Conservation (phyloP, 495 filamentous ascomycete species). For the Aspergillus avenaceus region DNA sequence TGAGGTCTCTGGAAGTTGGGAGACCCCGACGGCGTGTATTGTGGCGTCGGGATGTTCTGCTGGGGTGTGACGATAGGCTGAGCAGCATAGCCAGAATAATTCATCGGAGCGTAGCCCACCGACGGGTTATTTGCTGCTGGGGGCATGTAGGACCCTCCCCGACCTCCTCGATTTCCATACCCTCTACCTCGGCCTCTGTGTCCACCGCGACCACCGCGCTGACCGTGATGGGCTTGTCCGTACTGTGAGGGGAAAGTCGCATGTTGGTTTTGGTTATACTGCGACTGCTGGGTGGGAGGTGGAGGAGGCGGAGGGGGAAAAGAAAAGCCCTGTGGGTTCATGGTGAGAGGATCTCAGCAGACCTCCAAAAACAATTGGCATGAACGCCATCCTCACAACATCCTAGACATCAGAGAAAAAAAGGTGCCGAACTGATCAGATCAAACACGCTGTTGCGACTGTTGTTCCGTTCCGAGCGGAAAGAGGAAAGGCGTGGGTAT, state of each 20-base stretch:
- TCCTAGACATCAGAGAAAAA: conserved; percentile 7
- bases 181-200: conserved; percentile 40
- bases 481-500: conserved; percentile 4
- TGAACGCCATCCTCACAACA: conserved; percentile 21
- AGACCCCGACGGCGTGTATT: conserved; percentile 23
- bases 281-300: conserved; percentile 26
- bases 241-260: conserved; percentile 25
- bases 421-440: conserved; percentile 1
- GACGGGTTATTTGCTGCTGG: conserved; percentile 17
- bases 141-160: conserved; percentile 46
- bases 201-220: conserved; percentile 31
- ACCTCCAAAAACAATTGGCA: conserved; percentile 19
- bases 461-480: conserved; percentile 21
- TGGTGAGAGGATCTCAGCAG: conserved; percentile 23
- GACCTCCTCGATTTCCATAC: conserved; percentile 47
- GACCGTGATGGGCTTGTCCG: conserved; percentile 24
- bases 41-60: conserved; percentile 24
- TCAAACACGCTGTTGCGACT: background rate
- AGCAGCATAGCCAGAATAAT: conserved; percentile 27
- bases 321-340: conserved; percentile 47
- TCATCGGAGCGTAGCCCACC: conserved; percentile 28
- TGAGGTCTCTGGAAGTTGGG: conserved; percentile 22
- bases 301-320: conserved; percentile 51
- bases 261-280: conserved; percentile 19
- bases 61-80: conserved; percentile 23